Base-by-base conservation (phyloP, 148 eudicot genomes). In the Rhododendron ferrugineum region DNA sequence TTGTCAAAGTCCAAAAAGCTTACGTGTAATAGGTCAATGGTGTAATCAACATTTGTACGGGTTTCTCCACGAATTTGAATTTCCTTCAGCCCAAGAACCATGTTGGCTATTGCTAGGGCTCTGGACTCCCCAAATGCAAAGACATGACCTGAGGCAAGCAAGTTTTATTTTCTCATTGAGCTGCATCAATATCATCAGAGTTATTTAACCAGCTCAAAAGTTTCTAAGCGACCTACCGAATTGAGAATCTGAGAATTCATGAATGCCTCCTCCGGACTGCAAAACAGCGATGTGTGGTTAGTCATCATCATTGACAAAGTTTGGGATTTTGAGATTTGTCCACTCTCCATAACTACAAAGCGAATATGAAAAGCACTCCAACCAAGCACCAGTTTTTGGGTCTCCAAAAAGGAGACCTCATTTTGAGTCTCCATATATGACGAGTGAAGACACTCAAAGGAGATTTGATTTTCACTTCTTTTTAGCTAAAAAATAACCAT, bases 221-320 rank as follows among this genome's bases (percentile, higher is more conserved):
- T 81, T 56, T 81, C 74, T 23, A 46, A 75, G 83, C 42, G 11
- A 87, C 98, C 87, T 90, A 97, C 99, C 99, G 89, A 97, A 97
- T 87, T 97, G 99, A 88, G 99, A 97, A 90, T 97, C 99, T 82
- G 99, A 97, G 90, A 97, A 97, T 90, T 97, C 99, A 84, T 97
- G 99, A 85, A 97, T 97, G 88, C 99, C 99, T 85, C 99, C 99
- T 86, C 99, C 99, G 79, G 99, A 97, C 99, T 97, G 95, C 92
- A 91, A 72, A 85, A 81, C 30, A 86, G 54, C 60, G 62, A 83
- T 22, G 22, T 73, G 66, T 82, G 54, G 50, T 86, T 56, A 62
- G 85, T 84, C 79, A 89, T 58, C 82, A 70, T 30, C 58, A 66
- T 54, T 73, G 7, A 34, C 36, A 54, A 85, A 75, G 60, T 86